phyloP scores from a whole-genome alignment of 176 grass and related monocot genomes.

The Oryza coarctata region DNA sequence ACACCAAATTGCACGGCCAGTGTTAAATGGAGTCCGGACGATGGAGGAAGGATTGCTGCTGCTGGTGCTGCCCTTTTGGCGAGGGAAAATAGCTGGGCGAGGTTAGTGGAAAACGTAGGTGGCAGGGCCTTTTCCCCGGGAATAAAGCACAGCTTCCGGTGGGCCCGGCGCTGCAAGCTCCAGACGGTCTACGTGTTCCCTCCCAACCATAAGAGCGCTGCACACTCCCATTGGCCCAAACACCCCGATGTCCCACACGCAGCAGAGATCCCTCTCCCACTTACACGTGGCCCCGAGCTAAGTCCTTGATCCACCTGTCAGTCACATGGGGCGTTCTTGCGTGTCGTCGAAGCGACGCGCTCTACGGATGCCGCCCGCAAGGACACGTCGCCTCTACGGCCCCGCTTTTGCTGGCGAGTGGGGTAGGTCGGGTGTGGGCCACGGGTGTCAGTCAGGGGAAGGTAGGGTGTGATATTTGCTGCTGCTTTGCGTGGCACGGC shows the following conservation, averaged over 20 bases:
- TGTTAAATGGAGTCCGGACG: no score
- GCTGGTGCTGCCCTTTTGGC: no score
- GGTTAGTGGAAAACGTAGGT: conserved; percentile 26
- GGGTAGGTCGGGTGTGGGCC: background rate
- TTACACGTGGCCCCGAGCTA: background rate
- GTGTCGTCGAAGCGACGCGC: background rate
- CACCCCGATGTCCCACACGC: background rate
- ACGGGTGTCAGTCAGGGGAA: accelerated
- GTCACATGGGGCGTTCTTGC: accelerated
- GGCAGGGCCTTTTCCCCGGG: background rate
- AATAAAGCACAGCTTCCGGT: conserved; percentile 26
- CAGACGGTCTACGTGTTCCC: conserved; percentile 41
- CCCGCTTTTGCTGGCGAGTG: background rate
- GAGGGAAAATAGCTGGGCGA: background rate
- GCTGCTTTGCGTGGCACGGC: conserved; percentile 8
- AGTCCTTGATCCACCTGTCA: accelerated
- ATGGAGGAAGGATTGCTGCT: no score
- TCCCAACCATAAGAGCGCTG: conserved; percentile 14
- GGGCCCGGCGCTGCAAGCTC: background rate
- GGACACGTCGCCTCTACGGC: background rate
- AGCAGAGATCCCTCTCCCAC: accelerated
- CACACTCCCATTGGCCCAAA: conserved; percentile 50
- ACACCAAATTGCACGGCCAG: no score
- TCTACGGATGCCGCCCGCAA: background rate
- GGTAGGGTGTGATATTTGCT: no score